phyloP scores from a whole-genome alignment of 2,329 filamentous ascomycete species.

The Myrmaecium sp. region DNA sequence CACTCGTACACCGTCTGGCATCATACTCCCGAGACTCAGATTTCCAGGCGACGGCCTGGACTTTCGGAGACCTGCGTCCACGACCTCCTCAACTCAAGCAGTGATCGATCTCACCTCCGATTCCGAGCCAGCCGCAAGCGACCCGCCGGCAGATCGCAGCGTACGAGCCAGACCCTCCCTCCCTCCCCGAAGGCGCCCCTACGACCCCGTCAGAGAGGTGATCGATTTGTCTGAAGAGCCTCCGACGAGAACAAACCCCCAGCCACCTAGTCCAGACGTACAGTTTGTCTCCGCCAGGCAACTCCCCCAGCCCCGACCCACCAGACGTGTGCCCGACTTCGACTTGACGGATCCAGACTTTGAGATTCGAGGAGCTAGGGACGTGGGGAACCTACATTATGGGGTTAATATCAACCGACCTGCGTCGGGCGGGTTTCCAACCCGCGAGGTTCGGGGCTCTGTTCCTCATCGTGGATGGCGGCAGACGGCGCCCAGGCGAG shows the following conservation, averaged over 20 bases:
- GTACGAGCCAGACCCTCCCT: too few species aligned
- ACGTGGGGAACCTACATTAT: too few species aligned
- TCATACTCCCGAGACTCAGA: too few species aligned
- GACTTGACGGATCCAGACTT: conserved; percentile 5
- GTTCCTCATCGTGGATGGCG: too few species aligned
- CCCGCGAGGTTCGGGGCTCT: too few species aligned
- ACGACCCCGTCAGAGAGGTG: conserved; percentile 25
- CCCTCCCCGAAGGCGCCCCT: too few species aligned
- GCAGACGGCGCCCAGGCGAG: too few species aligned
- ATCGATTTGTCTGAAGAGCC: conserved; percentile 27
- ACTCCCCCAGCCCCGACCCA: neutral
- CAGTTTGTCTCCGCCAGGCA: conserved; percentile 26
- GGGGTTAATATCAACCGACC: too few species aligned
- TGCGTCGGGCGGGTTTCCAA: too few species aligned
- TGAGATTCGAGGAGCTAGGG: conserved; percentile 7
- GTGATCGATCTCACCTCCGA: conserved; percentile 22
- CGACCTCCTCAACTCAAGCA: conserved; percentile 3
- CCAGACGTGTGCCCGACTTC: conserved; percentile 1
- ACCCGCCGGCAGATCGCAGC: too few species aligned
- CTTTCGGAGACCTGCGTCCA: conserved; percentile 32
- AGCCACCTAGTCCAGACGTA: conserved; percentile 29
- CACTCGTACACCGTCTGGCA: conserved; percentile 10
- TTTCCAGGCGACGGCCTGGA: conserved; percentile 38
- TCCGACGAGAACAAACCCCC: conserved; percentile 8
- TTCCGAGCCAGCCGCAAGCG: conserved; percentile 15